phyloP scores from a whole-genome alignment of 352 stramenopile species.

The Phytophthora ramorum region DNA sequence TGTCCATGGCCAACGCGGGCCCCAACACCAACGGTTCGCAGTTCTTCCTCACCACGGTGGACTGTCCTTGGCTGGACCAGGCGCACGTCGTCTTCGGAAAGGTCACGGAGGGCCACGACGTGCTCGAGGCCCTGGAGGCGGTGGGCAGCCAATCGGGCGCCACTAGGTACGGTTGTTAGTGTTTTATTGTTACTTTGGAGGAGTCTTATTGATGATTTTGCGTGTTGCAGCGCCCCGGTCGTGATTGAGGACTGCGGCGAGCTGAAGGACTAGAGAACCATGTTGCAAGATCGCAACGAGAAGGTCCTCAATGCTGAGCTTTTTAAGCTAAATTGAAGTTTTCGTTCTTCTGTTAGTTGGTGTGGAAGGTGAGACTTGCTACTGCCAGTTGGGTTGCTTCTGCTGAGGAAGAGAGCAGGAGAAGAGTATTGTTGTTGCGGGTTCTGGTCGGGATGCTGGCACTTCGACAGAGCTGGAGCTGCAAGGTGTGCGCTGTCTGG shows the following conservation, averaged over 20 bases:
- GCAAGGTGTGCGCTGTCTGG: slow-evolving; percentile 6
- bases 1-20: slow-evolving; percentile 98
- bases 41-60: slow-evolving; percentile 97
- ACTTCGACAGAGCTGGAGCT: slow-evolving; percentile 8
- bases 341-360: slow-evolving; percentile 1
- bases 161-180: slow-evolving; percentile 35
- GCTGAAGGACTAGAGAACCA: slow-evolving; percentile 58
- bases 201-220: not conserved
- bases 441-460: not conserved
- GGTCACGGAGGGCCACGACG: slow-evolving; percentile 94
- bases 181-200: not conserved
- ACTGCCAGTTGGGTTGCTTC: slow-evolving; percentile 22
- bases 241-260: slow-evolving; percentile 98
- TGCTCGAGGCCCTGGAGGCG: slow-evolving; percentile 96
- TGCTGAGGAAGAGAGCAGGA: slow-evolving; percentile 17
- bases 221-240: slow-evolving; percentile 49
- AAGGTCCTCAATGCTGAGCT: not conserved
- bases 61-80: slow-evolving; percentile 91
- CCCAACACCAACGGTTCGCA: slow-evolving; percentile 98
- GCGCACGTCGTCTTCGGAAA: slow-evolving; percentile 94
- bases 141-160: slow-evolving; percentile 94
- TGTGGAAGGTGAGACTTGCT: slow-evolving; percentile 13
- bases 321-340: slow-evolving; percentile 10
- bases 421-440: not conserved
- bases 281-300: not conserved